Evolutionary conservation across 2,329 filamentous ascomycete species (phyloP).

Genomic region (Paraconiothyrium sp.): DNA sequence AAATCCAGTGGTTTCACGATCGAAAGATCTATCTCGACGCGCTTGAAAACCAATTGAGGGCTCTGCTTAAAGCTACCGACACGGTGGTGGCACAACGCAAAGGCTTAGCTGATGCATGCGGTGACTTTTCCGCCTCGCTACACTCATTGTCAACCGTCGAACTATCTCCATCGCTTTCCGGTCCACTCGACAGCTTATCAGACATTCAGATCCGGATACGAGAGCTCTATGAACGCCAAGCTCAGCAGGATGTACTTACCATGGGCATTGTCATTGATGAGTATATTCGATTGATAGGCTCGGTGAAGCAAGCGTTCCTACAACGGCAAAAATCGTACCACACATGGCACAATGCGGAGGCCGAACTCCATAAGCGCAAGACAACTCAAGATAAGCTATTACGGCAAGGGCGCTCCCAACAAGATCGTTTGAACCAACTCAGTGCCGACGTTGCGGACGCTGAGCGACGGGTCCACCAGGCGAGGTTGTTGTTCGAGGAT

Average conservation of each 20-base stretch:
- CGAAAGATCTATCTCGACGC: slow-evolving; percentile 94
- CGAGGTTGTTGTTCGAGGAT: slow-evolving; percentile 90
- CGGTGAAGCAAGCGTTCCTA: slow-evolving; percentile 89
- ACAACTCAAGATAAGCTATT: slow-evolving; percentile 92
- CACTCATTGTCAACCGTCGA: slow-evolving; percentile 93
- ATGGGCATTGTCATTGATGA: slow-evolving; percentile 98
- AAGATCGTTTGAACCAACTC: slow-evolving; percentile 92
- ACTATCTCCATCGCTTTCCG: slow-evolving; percentile 86
- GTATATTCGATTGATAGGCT: slow-evolving; percentile 95
- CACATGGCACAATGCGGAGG: slow-evolving; percentile 90
- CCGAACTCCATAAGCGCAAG: slow-evolving; percentile 90
- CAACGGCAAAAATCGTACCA: slow-evolving; percentile 97
- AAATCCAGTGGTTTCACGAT: slow-evolving; percentile 89
- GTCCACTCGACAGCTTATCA: slow-evolving; percentile 88
- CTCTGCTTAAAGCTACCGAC: slow-evolving; percentile 91
- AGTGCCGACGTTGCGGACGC: slow-evolving; percentile 94
- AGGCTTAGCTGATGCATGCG: slow-evolving; percentile 89
- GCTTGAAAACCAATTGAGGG: slow-evolving; percentile 88
- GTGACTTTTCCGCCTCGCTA: slow-evolving; percentile 92
- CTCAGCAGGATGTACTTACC: slow-evolving; percentile 94
- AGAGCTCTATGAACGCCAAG: slow-evolving; percentile 95
- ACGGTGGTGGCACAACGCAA: slow-evolving; percentile 91
- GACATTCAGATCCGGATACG: slow-evolving; percentile 93
- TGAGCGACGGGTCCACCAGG: slow-evolving; percentile 91
- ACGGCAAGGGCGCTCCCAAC: slow-evolving; percentile 92